Evolutionary conservation across 768 basidiomycete species (phyloP), one percentile per base, ranked within the genome.

Genomic region (Daedaleopsis sinensis): DNA sequence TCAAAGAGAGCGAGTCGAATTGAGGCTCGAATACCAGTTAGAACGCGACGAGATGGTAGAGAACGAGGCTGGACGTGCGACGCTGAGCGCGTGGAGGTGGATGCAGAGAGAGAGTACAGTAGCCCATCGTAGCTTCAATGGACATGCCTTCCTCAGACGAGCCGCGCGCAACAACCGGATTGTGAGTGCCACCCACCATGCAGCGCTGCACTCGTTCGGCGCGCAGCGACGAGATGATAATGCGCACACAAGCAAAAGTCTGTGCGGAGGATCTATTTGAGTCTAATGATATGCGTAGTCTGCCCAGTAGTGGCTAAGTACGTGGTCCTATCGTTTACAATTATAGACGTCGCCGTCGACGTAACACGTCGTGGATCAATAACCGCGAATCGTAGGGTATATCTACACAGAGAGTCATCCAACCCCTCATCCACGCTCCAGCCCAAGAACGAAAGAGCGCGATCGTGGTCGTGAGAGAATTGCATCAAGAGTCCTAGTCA

Each of bases 371-470:
- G 10, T 18, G 16, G 15, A 38, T 16, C 15, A 53, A 35, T 58
- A 50, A 36, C 35, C 32, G 61, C n/a, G 52, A 50, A 57, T 43
- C 37, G 51, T 63, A 63, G 57, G 57, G 62, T 63, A 63, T 63
- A 63, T 63, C 57, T 55, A 63, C 62, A 63, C 9, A 60, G 54
- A 37, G 56, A 56, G 35, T 37, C 27, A 62, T 49, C 35, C 56
- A 46, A 39, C 12, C 50, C 19, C 16, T 51, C 55, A 46, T 37
- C 21, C 35, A 18, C 32, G 37, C 49, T 32, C 37, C 13, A 2
- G 10, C 13, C 36, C 11, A 7, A 46, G 51, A 12, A 51, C 51
- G 7, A 35, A 35, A 7, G 27, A 32, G 27, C 27, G 27, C 7
- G 27, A 3, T 32, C 27, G 27, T 32, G 27, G 7, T 3, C 27